A percentile compares a stretch with the other conserved stretches of the same genome.
These are phyloP conservation scores for Nicotiana rustica DNA, from an alignment of 305 asterid species.

Conservation along the genomic window DNA sequence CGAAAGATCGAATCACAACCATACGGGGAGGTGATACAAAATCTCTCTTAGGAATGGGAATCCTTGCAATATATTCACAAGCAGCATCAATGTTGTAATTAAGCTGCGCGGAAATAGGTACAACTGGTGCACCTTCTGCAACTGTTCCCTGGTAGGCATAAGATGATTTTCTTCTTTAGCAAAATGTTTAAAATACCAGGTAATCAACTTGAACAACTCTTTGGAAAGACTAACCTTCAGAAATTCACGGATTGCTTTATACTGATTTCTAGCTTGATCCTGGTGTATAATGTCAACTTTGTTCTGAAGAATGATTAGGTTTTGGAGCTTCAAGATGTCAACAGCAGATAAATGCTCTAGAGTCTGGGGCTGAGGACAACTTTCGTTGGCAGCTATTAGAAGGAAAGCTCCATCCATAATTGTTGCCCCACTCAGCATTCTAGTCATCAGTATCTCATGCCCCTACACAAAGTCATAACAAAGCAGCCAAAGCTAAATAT, in stretches of 20 bases:
- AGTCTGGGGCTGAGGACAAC: slow-evolving; percentile 96
- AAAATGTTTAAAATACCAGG: not conserved
- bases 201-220: not conserved
- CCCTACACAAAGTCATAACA: slow-evolving; percentile 51
- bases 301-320: slow-evolving; percentile 87
- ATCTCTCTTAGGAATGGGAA: slow-evolving; percentile 84
- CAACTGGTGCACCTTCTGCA: slow-evolving; percentile 83
- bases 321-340: slow-evolving; percentile 87
- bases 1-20: slow-evolving; percentile 91
- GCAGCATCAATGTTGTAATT: slow-evolving; percentile 90
- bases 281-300: slow-evolving; percentile 93
- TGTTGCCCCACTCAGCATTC: slow-evolving; percentile 96
- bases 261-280: slow-evolving; percentile 87
- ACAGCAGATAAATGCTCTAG: slow-evolving; percentile 92
- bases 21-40: slow-evolving; percentile 83
- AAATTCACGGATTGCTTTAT: slow-evolving; percentile 84
- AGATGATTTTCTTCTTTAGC: not conserved
- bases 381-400: slow-evolving; percentile 92
- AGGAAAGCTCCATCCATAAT: slow-evolving; percentile 98
- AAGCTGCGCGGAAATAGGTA: slow-evolving; percentile 90
- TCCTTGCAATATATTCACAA: slow-evolving; percentile 76
- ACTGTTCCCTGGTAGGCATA: slow-evolving; percentile 72
- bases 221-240: slow-evolving; percentile 61
- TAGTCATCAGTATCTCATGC: slow-evolving; percentile 97
- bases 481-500: not conserved